Evolutionary conservation across 306 rosid genomes (phyloP).

Genomic region (Abrus precatorius): DNA sequence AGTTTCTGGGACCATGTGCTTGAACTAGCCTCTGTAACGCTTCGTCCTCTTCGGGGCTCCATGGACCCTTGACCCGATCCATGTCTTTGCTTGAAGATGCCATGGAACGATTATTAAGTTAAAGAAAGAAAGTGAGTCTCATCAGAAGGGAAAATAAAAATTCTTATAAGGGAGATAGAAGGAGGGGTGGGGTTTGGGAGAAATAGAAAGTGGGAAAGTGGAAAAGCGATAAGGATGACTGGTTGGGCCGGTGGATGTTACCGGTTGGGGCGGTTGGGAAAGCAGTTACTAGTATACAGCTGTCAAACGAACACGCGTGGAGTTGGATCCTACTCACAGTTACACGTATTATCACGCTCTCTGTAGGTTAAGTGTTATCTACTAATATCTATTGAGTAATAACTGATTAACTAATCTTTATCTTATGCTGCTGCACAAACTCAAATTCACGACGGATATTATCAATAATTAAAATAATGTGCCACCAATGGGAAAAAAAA

Average conservation of each 20-base stretch:
- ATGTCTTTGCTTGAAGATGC: slow-evolving; percentile 53
- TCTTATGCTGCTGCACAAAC: neutral
- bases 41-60: slow-evolving; percentile 94
- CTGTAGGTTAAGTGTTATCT: neutral
- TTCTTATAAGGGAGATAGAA: neutral
- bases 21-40: slow-evolving; percentile 65
- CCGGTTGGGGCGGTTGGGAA: slow-evolving; percentile 57
- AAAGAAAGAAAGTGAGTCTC: no score
- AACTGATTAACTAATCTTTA: slow-evolving; percentile 32
- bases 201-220: slow-evolving; percentile 55
- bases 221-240: slow-evolving; percentile 50
- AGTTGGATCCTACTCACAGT: slow-evolving; percentile 31
- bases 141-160: neutral
- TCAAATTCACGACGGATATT: neutral
- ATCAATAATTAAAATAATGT: neutral
- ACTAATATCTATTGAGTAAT: neutral
- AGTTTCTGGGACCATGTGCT: slow-evolving; percentile 73
- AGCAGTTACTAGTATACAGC: slow-evolving; percentile 75
- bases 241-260: slow-evolving; percentile 59
- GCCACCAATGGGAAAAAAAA: neutral
- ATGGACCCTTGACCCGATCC: slow-evolving; percentile 91
- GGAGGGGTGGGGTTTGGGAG: slow-evolving; percentile 19
- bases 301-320: slow-evolving; percentile 76
- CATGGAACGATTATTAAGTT: neutral
- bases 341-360: slow-evolving; percentile 61